These are phyloP conservation scores for Verticillium dahliae DNA, from an alignment of 2,329 filamentous ascomycete genomes.

Conservation along the genomic window DNA sequence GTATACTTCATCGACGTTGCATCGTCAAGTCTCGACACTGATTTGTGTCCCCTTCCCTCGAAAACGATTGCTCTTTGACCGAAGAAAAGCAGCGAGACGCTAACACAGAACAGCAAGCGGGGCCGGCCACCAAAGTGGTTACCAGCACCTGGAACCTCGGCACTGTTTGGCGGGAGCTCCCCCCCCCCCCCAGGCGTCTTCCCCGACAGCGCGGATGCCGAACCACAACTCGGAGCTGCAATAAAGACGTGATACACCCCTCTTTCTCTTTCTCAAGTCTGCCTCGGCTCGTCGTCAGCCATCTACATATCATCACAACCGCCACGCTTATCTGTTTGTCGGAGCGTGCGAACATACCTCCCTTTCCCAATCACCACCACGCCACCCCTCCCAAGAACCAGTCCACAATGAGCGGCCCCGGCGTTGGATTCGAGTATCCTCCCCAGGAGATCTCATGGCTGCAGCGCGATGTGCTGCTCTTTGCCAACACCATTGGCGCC, in stretches of 20 bases:
- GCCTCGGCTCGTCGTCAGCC: not conserved
- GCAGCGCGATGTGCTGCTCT: conserved; percentile 82
- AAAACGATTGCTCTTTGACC: not conserved
- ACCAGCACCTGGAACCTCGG: not conserved
- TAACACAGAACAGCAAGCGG: not conserved
- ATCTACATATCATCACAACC: not conserved
- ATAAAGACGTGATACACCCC: not conserved
- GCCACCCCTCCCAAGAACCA: not conserved
- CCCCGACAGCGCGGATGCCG: not conserved
- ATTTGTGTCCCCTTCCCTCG: too few species aligned
- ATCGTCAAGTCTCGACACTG: too few species aligned
- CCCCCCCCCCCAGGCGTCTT: not conserved
- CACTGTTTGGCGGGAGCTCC: not conserved
- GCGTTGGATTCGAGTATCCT: conserved; percentile 75
- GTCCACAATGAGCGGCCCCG: conserved; percentile 30
- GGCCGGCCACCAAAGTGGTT: not conserved
- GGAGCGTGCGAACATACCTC: not conserved
- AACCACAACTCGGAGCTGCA: not conserved
- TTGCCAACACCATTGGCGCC: conserved; percentile 82
- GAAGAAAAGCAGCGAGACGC: not conserved
- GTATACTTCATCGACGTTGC: too few species aligned
- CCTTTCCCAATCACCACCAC: not conserved
- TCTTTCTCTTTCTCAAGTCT: not conserved
- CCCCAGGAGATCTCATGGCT: conserved; percentile 71
- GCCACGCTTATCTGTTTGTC: not conserved